Conservation (phyloP, 495 filamentous ascomycete species). For the Hypoxylon intermedium region DNA sequence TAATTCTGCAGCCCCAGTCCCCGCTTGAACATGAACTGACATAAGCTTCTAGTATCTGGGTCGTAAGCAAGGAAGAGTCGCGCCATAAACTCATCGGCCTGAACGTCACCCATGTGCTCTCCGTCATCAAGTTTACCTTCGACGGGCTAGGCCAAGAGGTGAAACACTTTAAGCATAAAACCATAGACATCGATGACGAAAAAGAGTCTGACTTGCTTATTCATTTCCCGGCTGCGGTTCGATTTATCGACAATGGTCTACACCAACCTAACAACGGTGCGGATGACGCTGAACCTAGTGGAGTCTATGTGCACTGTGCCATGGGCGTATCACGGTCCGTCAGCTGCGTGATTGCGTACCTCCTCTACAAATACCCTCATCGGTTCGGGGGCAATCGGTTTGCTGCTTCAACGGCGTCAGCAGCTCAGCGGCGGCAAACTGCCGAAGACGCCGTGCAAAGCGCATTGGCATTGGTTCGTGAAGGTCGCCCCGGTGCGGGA, state of each 20-base stretch:
- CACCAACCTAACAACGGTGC: conserved; percentile 40
- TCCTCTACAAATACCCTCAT: conserved; percentile 69
- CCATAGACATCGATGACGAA: conserved; percentile 85
- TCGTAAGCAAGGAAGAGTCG: conserved; percentile 62
- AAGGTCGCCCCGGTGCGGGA: conserved; percentile 74
- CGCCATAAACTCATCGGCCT: conserved; percentile 69
- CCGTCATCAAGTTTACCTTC: conserved; percentile 63
- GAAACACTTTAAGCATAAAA: conserved; percentile 69
- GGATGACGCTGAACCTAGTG: conserved; percentile 33
- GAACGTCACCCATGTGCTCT: conserved; percentile 91
- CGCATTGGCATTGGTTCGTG: conserved; percentile 62
- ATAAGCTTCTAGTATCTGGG: conserved; percentile 68
- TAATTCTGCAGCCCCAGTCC: conserved; percentile 51
- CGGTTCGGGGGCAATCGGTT: conserved; percentile 46
- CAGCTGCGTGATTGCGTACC: conserved; percentile 81
- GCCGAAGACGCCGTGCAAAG: conserved; percentile 43
- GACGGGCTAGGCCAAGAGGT: conserved; percentile 49
- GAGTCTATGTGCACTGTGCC: conserved; percentile 70
- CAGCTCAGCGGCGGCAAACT: conserved; percentile 34
- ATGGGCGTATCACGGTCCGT: conserved; percentile 96
- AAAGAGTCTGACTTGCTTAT: conserved; percentile 85
- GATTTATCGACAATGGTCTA: conserved; percentile 82
- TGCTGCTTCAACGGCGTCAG: conserved; percentile 29
- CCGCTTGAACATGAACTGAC: conserved; percentile 34
- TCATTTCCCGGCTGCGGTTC: conserved; percentile 75